Conservation (phyloP, 768 basidiomycete genomes). For the Boletales sp. region DNA sequence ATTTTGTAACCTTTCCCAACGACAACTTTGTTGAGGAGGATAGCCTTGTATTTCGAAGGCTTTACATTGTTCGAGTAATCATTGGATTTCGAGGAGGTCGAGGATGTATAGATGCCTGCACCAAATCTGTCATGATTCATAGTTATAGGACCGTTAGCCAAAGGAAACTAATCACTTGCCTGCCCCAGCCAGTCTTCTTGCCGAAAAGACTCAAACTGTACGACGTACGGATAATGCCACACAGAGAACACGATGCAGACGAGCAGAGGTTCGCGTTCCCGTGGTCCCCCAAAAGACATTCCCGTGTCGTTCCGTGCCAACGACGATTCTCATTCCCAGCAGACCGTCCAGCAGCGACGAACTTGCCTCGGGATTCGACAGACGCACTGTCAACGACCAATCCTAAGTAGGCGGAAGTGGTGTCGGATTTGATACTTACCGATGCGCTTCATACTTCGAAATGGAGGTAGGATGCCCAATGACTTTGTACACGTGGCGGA, state of each 20-base stretch:
- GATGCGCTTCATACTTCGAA: constrained; percentile 58
- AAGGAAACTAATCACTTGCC: constrained; percentile 33
- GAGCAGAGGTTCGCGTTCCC: constrained; percentile 51
- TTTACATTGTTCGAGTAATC: constrained; percentile 65
- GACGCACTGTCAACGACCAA: constrained; percentile 38
- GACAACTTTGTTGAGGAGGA: constrained; percentile 71
- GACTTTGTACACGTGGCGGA: constrained; percentile 64
- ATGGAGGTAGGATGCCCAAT: constrained; percentile 46
- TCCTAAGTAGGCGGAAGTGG: not conserved
- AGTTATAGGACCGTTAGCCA: constrained; percentile 2
- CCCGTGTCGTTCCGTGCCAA: constrained; percentile 70
- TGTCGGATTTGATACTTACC: constrained; percentile 34
- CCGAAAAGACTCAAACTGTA: constrained; percentile 62
- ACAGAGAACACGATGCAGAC: constrained; percentile 57
- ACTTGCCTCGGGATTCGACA: constrained; percentile 61
- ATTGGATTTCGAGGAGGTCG: constrained; percentile 79
- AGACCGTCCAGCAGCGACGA: constrained; percentile 48
- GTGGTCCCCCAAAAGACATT: constrained; percentile 62
- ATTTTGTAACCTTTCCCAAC: constrained; percentile 70
- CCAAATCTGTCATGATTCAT: constrained; percentile 48
- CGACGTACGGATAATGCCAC: constrained; percentile 60
- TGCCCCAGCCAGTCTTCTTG: constrained; percentile 72
- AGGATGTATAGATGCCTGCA: constrained; percentile 68
- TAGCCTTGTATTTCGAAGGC: constrained; percentile 54
- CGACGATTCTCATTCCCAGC: constrained; percentile 70